These are phyloP conservation scores for Cladosporium sp. DNA, from an alignment of 2,329 filamentous ascomycete species.

Conservation along the genomic window DNA sequence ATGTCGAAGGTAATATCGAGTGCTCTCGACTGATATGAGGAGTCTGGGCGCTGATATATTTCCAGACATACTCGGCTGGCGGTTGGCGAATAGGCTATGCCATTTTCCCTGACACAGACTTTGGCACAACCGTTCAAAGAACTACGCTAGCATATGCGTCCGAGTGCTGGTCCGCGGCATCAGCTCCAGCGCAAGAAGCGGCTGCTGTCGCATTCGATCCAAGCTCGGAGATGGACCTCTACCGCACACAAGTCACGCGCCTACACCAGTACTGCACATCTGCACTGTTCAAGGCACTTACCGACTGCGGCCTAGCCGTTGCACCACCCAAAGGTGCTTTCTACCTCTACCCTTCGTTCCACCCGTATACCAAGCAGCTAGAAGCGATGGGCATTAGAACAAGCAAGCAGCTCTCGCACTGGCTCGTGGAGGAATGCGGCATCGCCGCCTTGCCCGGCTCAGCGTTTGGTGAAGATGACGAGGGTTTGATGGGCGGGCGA, in stretches of 20 bases:
- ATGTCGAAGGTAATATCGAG: neutral
- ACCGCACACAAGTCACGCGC: neutral
- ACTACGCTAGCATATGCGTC: neutral
- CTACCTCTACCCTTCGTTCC: neutral
- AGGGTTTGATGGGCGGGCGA: neutral
- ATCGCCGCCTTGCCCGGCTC: neutral
- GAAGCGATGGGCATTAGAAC: neutral
- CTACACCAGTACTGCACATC: neutral
- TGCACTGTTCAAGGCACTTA: neutral
- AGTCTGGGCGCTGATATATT: neutral
- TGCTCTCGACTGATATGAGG: neutral
- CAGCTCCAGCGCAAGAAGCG: neutral
- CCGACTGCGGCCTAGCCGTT: neutral
- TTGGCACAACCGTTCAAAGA: neutral
- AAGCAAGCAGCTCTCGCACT: neutral
- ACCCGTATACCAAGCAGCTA: neutral
- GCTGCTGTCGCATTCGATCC: neutral
- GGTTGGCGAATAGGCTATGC: neutral
- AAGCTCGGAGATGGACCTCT: neutral
- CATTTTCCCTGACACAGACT: neutral
- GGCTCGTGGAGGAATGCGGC: neutral
- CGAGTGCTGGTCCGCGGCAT: neutral
- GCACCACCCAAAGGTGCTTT: neutral
- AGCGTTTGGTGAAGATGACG: neutral
- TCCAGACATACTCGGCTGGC: neutral